Evolutionary conservation across 345 rosid genomes (phyloP).

Genomic region (Salix viminalis): DNA sequence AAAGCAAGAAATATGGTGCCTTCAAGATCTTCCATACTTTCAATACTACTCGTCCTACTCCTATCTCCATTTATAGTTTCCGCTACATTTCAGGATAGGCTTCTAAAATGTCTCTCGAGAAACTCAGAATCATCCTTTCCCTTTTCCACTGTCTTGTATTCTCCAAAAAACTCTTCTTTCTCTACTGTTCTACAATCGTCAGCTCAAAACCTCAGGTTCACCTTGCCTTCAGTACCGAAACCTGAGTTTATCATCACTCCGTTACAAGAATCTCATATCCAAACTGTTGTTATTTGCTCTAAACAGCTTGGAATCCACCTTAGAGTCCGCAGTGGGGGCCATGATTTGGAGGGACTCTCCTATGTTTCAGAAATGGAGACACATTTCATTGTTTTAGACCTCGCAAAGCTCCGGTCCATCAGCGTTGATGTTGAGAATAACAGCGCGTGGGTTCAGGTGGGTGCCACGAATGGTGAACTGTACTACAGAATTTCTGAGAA

Average conservation of each 20-base stretch:
- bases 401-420: slow-evolving; percentile 43
- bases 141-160: too few relatives aligned
- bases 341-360: not conserved
- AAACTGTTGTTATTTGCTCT: slow-evolving; percentile 20
- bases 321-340: not conserved
- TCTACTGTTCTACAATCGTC: too few relatives aligned
- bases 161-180: too few relatives aligned
- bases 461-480: slow-evolving; percentile 67
- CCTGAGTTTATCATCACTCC: not conserved
- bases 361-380: slow-evolving; percentile 18
- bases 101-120: too few relatives aligned
- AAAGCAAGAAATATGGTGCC: slow-evolving; percentile 6
- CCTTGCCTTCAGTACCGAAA: too few relatives aligned
- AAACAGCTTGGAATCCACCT: slow-evolving; percentile 17
- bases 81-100: too few relatives aligned
- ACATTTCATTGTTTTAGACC: slow-evolving; percentile 51
- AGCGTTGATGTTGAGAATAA: not conserved
- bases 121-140: too few relatives aligned
- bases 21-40: not conserved
- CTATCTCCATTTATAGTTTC: slow-evolving; percentile 13
- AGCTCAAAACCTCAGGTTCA: too few relatives aligned
- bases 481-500: slow-evolving; percentile 41
- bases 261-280: slow-evolving; percentile 23
- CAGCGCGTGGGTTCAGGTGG: slow-evolving; percentile 65
- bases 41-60: slow-evolving; percentile 9